Evolutionary conservation across 2,329 filamentous ascomycete genomes (phyloP).

Genomic region (Exserohilum turcica): DNA sequence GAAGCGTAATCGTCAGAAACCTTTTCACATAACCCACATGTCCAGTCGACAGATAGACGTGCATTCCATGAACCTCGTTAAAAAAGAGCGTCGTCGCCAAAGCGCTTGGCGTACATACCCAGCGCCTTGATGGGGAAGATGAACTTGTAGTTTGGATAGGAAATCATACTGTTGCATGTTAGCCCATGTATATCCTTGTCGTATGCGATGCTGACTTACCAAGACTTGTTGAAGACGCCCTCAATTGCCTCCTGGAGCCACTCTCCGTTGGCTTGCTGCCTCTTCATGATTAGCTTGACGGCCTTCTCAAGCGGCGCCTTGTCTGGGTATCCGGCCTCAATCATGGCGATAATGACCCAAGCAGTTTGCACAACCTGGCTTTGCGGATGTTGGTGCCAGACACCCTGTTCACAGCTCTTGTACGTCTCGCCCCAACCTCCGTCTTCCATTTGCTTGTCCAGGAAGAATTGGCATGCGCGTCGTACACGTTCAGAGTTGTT

Average conservation of each 20-base stretch:
- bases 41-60: no score
- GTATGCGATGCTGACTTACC: conserved; percentile 61
- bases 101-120: conserved; percentile 74
- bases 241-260: conserved; percentile 97
- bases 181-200: conserved; percentile 4
- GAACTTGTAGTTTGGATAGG: conserved; percentile 99
- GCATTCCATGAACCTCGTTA: conserved; percentile 1
- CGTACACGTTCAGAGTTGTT: conserved; percentile 71
- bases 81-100: conserved; percentile 36
- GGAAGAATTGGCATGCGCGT: conserved; percentile 81
- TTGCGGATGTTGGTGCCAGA: conserved; percentile 75
- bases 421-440: conserved; percentile 98
- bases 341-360: conserved; percentile 81
- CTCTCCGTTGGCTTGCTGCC: conserved; percentile 87
- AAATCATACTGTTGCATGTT: conserved; percentile 75
- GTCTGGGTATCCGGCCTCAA: conserved; percentile 83
- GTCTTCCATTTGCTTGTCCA: conserved; percentile 82
- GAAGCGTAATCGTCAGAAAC: no score
- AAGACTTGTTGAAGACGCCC: conserved; percentile 98
- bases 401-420: conserved; percentile 76
- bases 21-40: no score
- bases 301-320: conserved; percentile 73
- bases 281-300: conserved; percentile 78
- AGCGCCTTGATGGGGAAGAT: conserved; percentile 92
- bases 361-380: conserved; percentile 94